Base-by-base conservation (phyloP, 1,284 basidiomycete species). In the Marasmius tenuissimus region DNA sequence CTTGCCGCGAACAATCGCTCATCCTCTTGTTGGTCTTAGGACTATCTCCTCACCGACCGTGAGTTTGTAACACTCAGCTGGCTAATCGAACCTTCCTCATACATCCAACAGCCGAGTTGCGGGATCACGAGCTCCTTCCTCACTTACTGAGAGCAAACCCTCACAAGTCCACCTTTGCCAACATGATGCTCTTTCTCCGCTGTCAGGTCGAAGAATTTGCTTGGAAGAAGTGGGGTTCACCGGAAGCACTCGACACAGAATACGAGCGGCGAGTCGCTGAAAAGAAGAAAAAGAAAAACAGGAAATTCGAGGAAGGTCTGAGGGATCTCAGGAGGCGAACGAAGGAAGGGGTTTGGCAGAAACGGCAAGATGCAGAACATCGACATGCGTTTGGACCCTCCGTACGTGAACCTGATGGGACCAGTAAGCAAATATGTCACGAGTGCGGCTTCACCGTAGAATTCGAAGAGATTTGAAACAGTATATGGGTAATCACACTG, bases 141-240 rank as follows among this genome's bases (percentile, higher is more conserved):
- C 97, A 99, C 75, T 81, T 98, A 18, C 82, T 99, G 57, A 96
- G 96, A 72, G 92, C 95, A 3, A 99, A 99, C 72, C 97, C 97
- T 1, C 96, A 99, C 78, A 93, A 94, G 66, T 93, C 95, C 22
- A 97, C 95, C 0, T 99, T 95, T 73, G 92, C 92, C 54, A 99
- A 99, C 79, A 99, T 99, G 97, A 99, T 99, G 97, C 84, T 99
- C 27, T 99, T 95, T 76, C 82, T 98, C 7, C 88, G 97, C 27
- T 90, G 82, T 69, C 96, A 98, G 76, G 96, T 99, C 3, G 97
- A 99, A 74, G 91, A 90, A 33, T 98, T 97, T 73, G 97, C 97
- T 2, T 98, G 94, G 88, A 89, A 92, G 69, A 99, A 98, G 76
- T 99, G 97, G 97, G 96, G 94, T 0, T 94, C 94, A 0, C 85